phyloP scores from a whole-genome alignment of 768 basidiomycete genomes.

The Collybia mongolica region DNA sequence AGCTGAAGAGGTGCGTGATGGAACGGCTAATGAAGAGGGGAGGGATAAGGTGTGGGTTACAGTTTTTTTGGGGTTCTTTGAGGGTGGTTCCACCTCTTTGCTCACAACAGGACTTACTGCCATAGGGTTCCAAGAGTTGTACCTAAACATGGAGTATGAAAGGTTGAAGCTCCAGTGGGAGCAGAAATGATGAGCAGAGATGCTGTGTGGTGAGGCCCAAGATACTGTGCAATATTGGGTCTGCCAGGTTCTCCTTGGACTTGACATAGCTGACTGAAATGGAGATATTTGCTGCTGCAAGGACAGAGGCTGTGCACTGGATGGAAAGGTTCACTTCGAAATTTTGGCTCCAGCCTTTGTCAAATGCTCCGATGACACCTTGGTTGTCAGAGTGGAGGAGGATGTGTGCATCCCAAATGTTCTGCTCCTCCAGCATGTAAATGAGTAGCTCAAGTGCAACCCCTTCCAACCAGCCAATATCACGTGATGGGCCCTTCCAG shows the following conservation, averaged over 20 bases:
- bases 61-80: too few species aligned
- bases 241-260: slow-evolving; percentile 18
- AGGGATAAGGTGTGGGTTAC: too few species aligned
- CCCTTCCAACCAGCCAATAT: slow-evolving; percentile 26
- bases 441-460: slow-evolving; percentile 21
- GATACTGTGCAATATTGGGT: slow-evolving; percentile 4
- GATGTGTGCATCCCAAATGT: slow-evolving; percentile 13
- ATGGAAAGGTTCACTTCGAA: slow-evolving; percentile 25
- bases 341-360: slow-evolving; percentile 28
- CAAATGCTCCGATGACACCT: slow-evolving; percentile 31
- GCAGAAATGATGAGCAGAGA: background rate
- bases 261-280: slow-evolving; percentile 14
- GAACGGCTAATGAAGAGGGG: background rate
- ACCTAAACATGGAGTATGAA: background rate
- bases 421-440: slow-evolving; percentile 8
- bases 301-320: slow-evolving; percentile 9
- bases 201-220: background rate
- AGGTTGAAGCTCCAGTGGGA: background rate
- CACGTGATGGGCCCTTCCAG: slow-evolving; percentile 14
- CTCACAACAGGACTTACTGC: slow-evolving; percentile 1
- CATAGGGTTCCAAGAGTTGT: background rate
- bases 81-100: background rate
- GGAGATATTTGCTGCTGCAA: slow-evolving; percentile 6
- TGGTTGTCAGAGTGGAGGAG: slow-evolving; percentile 33
- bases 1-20: background rate